Base-by-base conservation (phyloP, 2,329 filamentous ascomycete genomes). In the Diplodia intermedia region DNA sequence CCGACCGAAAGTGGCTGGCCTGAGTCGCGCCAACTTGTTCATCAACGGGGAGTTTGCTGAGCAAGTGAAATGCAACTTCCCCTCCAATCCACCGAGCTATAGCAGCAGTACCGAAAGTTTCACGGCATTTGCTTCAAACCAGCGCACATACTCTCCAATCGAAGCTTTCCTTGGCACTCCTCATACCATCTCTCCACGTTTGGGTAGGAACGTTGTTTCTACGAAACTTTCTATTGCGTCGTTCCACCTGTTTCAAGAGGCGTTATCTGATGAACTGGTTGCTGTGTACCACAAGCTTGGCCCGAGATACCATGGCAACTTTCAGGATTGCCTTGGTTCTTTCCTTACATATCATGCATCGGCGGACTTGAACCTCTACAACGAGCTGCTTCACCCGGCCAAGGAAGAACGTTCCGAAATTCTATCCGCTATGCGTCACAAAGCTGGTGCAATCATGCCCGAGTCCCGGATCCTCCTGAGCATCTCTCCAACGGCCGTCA, bases 321-420 rank as follows among this genome's bases (percentile, higher is more conserved):
- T 97, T 73, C 95, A 99, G 79, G 95, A 99, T 75, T 95, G 93
- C 72, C 85, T 99, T 15, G 95, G 96, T 5, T 94, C 93, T 1
- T 97, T 99, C 75, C 93, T 98, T 76, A 99, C 96, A 0, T 99
- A 99, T 76, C 89, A 91, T 73, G 94, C 95, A 7, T 98, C 95
- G 1, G 94, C 95, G 8, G 90, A 92, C 66, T 82, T 99, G 49
- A 95, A 96, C 69, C 85, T 97, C 65, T 90, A 94, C 55, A 98
- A 98, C 73, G 95, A 99, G 75, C 88, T 93, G 63, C 85, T 97
- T 47, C 92, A 97, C 78, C 90, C 92, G 1, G 94, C 93, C 14
- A 96, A 93, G 75, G 93, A 97, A 71, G 93, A 97, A 70, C 89
- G 87, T 61, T 98, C 95, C 1, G 94, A 98, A 72, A 97, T 99